phyloP scores from a whole-genome alignment of 257 asterid genomes.

The Solanum gandarillasii region DNA sequence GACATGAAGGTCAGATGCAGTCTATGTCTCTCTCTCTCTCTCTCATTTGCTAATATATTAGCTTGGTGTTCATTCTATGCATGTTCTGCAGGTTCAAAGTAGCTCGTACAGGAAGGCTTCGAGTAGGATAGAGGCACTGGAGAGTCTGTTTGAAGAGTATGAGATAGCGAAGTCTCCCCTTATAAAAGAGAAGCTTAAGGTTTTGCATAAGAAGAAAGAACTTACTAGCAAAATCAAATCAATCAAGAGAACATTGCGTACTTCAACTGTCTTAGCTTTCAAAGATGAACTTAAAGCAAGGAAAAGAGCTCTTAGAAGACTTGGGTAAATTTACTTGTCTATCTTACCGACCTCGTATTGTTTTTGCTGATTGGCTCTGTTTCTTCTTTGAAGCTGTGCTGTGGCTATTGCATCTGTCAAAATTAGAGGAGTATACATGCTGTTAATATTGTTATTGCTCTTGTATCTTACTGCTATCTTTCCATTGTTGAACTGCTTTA shows the following conservation, averaged over 20 bases:
- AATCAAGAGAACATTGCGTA: conserved; percentile 62
- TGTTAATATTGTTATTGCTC: neutral
- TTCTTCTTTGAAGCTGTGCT: neutral
- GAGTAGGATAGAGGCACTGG: conserved; percentile 83
- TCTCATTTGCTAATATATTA: neutral
- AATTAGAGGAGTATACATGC: neutral
- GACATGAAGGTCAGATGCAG: conserved; percentile 75
- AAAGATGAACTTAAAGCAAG: conserved; percentile 95
- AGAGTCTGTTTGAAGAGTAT: conserved; percentile 78
- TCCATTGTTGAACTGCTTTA: neutral
- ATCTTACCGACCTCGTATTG: neutral
- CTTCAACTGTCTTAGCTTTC: conserved; percentile 84
- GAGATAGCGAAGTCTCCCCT: conserved; percentile 78
- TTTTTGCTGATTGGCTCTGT: neutral
- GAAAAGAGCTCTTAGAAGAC: conserved; percentile 85
- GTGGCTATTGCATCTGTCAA: neutral
- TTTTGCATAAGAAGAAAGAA: conserved; percentile 77
- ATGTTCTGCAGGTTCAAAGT: conserved; percentile 62
- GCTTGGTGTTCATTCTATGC: neutral
- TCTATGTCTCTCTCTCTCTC: neutral
- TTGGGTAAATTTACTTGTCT: conserved; percentile 39
- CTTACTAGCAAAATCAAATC: conserved; percentile 67
- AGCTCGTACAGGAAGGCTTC: conserved; percentile 73
- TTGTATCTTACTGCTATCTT: neutral
- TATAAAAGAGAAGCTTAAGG: conserved; percentile 79